These are phyloP conservation scores for Monilinia fructigena DNA, from an alignment of 2,329 filamentous ascomycete genomes.

Conservation along the genomic window DNA sequence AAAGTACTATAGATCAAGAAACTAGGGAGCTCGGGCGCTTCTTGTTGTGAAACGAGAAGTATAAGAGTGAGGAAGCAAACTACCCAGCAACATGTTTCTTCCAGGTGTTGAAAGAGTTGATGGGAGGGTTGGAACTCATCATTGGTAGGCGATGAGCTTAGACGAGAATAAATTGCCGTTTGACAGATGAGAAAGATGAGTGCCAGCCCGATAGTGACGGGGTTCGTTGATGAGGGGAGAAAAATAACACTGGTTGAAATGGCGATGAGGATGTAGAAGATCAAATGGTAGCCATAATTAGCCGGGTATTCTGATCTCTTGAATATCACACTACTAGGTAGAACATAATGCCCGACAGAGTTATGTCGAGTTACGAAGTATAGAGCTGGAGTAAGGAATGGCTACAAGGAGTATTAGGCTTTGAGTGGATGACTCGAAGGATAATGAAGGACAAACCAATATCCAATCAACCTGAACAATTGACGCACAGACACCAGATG, in stretches of 20 bases:
- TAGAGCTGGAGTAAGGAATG: constrained; percentile 20
- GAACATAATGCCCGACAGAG: background rate
- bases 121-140: background rate
- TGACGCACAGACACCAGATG: constrained; percentile 21
- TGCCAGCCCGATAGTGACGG: constrained; percentile 3
- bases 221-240: background rate
- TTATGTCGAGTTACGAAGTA: constrained; percentile 18
- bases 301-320: background rate
- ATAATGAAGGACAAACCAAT: constrained; percentile 14
- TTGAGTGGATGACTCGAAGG: background rate
- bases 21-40: background rate
- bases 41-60: constrained; percentile 17
- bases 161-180: constrained; percentile 15
- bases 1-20: constrained; percentile 3
- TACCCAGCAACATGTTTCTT: constrained; percentile 23
- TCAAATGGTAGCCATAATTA: constrained; percentile 8
- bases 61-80: constrained; percentile 20
- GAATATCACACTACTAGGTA: background rate
- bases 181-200: constrained; percentile 16
- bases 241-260: constrained; percentile 20
- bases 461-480: constrained; percentile 21
- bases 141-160: background rate
- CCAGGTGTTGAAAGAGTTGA: constrained; percentile 2
- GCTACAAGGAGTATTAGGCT: constrained; percentile 2
- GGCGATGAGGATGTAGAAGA: constrained; percentile 21